These are phyloP conservation scores for Salicornia ramosissima DNA, from an alignment of 148 eudicot species.

Conservation along the genomic window DNA sequence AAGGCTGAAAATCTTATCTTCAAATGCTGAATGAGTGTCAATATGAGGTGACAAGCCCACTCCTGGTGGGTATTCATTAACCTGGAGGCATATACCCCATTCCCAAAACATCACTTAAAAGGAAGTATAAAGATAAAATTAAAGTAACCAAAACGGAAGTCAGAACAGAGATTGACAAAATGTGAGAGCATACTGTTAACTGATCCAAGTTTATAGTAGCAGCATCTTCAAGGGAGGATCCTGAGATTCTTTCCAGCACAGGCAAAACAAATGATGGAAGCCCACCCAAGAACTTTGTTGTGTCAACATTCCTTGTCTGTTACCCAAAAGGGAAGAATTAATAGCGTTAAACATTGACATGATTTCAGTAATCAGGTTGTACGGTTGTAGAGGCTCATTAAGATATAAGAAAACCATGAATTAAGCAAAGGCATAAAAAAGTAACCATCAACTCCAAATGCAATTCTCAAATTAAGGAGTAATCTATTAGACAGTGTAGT, in stretches of 20 bases:
- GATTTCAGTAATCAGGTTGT: conserved; percentile 5
- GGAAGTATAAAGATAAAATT: not conserved
- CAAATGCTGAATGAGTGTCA: conserved; percentile 98
- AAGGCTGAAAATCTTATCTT: conserved; percentile 81
- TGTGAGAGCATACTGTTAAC: conserved; percentile 51
- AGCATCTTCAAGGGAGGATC: conserved; percentile 44
- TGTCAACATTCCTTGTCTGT: conserved; percentile 87
- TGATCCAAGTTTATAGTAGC: conserved; percentile 54
- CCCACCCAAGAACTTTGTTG: conserved; percentile 63
- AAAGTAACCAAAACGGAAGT: not conserved
- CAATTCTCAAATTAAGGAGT: no score
- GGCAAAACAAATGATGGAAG: conserved; percentile 76
- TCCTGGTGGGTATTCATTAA: conserved; percentile 92
- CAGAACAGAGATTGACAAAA: not conserved
- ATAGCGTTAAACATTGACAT: not conserved
- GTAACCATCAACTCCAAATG: no score
- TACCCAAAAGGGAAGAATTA: conserved; percentile 9
- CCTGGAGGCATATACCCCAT: conserved; percentile 41
- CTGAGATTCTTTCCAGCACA: conserved; percentile 52
- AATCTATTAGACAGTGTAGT: no score
- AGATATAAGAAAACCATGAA: not conserved
- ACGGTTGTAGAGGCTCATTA: conserved; percentile 6
- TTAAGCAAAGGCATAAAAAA: not conserved
- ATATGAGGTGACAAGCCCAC: conserved; percentile 98
- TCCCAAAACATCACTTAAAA: not conserved